Evolutionary conservation across 345 rosid genomes (phyloP), one percentile per base, ranked within the genome.

Genomic region (Bretschneidera sinensis): DNA sequence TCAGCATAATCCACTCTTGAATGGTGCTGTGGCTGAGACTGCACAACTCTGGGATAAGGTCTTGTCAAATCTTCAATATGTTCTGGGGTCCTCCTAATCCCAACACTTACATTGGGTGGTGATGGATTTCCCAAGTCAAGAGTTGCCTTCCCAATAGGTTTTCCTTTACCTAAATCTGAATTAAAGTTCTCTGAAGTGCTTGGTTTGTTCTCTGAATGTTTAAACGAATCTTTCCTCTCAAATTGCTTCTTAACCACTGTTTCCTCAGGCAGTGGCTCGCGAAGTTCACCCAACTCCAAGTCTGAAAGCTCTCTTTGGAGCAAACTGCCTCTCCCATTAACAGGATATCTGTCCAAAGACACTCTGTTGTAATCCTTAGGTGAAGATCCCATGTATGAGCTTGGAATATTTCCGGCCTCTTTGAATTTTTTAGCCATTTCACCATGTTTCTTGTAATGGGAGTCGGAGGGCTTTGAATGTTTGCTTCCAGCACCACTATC

Each of bases 281-380:
- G 96, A 57, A 89, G 84, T 76, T 92, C 98, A 71, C 98, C 98
- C 59, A 89, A 72, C 83, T 92, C 98, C 84, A 92, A 78, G 66
- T 85, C 92, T 22, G 95, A 80, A 63, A 75, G 71, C 78, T 86
- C 95, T 76, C 89, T 81, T 51, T 78, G 96, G 72, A 90, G 92
- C 28, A 69, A 17, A 61, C 62, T 59, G 43, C 74, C 81, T 71
- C 77, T 86, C 60, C 83, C 88, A 71, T 78, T 78, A 5, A 50
- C 70, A 17, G 78, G 77, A 61, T 69, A 21, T 63, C 71, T 83
- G 21, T 71, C 73, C 43, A 21, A 57, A 63, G 57, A 17, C 59
- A 50, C 23, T 71, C 74, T 73, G 70, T 52, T 69, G 68, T 50
- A 65, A 71, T 76, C 85, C 68, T 74, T 76, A 20, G 80, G 92